These are phyloP conservation scores for Coniochaeta sp. DNA, from an alignment of 2,329 filamentous ascomycete species.

Conservation along the genomic window DNA sequence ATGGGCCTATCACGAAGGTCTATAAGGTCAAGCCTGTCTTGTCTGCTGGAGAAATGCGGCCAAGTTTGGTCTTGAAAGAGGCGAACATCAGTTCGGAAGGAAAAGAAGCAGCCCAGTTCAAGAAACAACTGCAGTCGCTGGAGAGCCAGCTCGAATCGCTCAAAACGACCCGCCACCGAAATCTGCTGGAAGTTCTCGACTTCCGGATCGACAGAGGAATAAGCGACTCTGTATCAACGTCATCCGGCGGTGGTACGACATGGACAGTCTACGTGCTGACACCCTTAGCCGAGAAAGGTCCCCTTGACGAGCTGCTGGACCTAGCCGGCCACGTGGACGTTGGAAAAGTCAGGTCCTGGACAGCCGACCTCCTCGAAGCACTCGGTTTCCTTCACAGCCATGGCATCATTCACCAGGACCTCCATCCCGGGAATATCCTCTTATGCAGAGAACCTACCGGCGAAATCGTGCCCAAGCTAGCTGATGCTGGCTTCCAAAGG, in stretches of 20 bases:
- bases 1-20: constrained; percentile 58
- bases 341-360: constrained; percentile 77
- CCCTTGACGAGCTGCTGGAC: constrained; percentile 74
- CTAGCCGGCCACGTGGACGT: constrained; percentile 67
- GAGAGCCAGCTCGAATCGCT: constrained; percentile 70
- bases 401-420: constrained; percentile 74
- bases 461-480: constrained; percentile 64
- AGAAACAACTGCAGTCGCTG: constrained; percentile 67
- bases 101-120: constrained; percentile 56
- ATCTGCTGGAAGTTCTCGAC: constrained; percentile 72
- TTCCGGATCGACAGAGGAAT: constrained; percentile 63
- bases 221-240: constrained; percentile 15
- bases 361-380: constrained; percentile 83
- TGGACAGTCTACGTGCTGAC: constrained; percentile 73
- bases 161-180: constrained; percentile 67
- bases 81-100: constrained; percentile 49
- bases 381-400: constrained; percentile 81
- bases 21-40: constrained; percentile 67
- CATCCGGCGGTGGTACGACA: constrained; percentile 5
- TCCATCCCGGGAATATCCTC: constrained; percentile 74
- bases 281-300: constrained; percentile 73
- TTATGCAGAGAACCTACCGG: constrained; percentile 63
- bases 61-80: constrained; percentile 69
- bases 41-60: constrained; percentile 43
- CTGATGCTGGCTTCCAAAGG: constrained; percentile 65